Base-by-base conservation (phyloP, 345 rosid species). In the Tarenaya hassleriana region DNA sequence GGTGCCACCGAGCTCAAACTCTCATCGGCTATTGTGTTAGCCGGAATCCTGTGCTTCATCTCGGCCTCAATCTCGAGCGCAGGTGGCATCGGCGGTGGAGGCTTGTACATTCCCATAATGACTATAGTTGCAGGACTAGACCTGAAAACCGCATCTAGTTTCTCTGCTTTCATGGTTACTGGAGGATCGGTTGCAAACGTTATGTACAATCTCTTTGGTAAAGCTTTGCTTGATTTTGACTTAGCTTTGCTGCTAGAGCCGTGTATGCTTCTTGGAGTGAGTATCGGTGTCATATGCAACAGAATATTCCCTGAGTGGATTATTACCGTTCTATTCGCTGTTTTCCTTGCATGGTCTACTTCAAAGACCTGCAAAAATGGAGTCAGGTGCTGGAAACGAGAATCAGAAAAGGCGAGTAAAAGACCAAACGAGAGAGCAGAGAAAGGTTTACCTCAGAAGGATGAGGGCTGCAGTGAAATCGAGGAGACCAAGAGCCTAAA, bases 41-140 rank as follows among this genome's bases (percentile, higher is more conserved):
- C 98, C 5, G 91, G 79, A 38, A 27, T 70, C 20, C 54, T 77
- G 1, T 84, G 94, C 14, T 88, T 84, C 69, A 1, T 75, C 10
- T 82, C 91, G 16, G 74, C 94, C 7, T 49, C 88, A 1, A 69
- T 84, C 11, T 84, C 94, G 3, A 84, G 90, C 63, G 96, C 90
- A 4, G 96, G 90, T 1, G 96, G 94, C 24, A 76, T 84, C 31
- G 94, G 96, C 0, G 96, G 88, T 0, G 96, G 94, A 0, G 96
- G 88, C 0, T 46, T 88, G 18, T 88, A 62, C 50, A 71, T 84
- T 9, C 88, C 94, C 0, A 72, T 88, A 16, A 59, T 88, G 42
- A 80, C 76, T 0, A 64, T 88, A 7, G 49, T 78, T 7, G 81
- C 80, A 16, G 81, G 84, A 5, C 52, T 84, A 5, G 83, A 84